Conservation (phyloP, 306 rosid species). For the Argentina anserina region DNA sequence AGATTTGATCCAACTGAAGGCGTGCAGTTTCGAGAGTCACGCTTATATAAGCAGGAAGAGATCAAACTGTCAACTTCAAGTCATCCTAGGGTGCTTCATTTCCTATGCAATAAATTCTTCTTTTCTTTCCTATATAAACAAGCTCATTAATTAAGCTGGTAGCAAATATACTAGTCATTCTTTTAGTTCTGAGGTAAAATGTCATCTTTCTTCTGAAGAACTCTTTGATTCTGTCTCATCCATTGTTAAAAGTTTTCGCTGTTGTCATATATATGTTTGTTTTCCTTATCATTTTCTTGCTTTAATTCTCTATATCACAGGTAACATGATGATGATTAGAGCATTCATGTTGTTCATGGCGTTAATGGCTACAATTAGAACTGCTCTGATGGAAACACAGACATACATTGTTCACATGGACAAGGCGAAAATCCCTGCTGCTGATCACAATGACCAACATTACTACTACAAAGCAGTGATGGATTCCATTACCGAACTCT, state of each 20-base stretch:
- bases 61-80: constrained; percentile 9
- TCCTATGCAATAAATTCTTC: background rate
- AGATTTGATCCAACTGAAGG: constrained; percentile 12
- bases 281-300: background rate
- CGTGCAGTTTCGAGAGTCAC: constrained; percentile 10
- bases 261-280: background rate
- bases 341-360: constrained; percentile 33
- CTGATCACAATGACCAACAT: constrained; percentile 17
- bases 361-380: constrained; percentile 35
- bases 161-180: background rate
- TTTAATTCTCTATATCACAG: constrained; percentile 19
- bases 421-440: constrained; percentile 37
- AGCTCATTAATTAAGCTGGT: background rate
- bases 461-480: constrained; percentile 43
- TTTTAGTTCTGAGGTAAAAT: constrained; percentile 8
- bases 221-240: background rate
- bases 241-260: background rate
- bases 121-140: constrained; percentile 3
- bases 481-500: constrained; percentile 39
- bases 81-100: background rate
- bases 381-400: constrained; percentile 32
- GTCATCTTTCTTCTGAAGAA: background rate
- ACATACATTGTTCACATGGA: constrained; percentile 72
- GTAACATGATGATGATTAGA: constrained; percentile 41
- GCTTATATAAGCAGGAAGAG: constrained; percentile 11